A percentile compares a stretch with the other conserved stretches of the same genome.
phyloP scores from a whole-genome alignment of 2,329 filamentous ascomycete species.

The Colletotrichum lentis region DNA sequence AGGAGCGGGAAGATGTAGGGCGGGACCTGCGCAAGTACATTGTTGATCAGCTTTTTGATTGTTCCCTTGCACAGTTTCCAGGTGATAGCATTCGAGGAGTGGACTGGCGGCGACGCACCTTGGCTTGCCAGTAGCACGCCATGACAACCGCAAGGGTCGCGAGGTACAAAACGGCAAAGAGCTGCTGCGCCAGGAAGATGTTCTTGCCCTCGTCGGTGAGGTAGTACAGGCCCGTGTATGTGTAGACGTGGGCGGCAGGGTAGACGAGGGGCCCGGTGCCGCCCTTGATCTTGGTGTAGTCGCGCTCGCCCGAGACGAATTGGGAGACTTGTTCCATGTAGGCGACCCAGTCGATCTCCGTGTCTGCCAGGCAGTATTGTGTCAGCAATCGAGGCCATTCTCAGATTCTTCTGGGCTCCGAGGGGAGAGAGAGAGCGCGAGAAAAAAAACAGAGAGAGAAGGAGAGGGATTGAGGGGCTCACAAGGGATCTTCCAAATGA shows the following conservation, averaged over 20 bases:
- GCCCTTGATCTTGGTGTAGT: conserved; percentile 86
- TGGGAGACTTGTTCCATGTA: conserved; percentile 94
- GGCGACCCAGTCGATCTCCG: conserved; percentile 96
- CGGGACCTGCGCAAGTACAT: conserved; percentile 65
- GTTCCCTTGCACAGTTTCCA: not conserved
- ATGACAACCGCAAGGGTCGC: conserved; percentile 78
- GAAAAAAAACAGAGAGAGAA: not conserved
- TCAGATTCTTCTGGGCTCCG: not conserved
- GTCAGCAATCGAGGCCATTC: conserved; percentile 5
- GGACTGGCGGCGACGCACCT: conserved; percentile 53
- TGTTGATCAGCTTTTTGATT: conserved; percentile 1
- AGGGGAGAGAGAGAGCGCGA: too few species aligned
- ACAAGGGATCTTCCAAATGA: conserved; percentile 89
- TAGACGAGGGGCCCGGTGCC: conserved; percentile 94
- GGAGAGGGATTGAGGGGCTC: conserved; percentile 46
- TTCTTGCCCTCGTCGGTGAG: conserved; percentile 79
- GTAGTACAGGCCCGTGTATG: conserved; percentile 81
- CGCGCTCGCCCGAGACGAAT: conserved; percentile 82
- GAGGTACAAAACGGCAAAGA: conserved; percentile 85
- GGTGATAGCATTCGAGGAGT: not conserved
- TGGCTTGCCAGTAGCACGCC: conserved; percentile 79
- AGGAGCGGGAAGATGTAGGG: conserved; percentile 88
- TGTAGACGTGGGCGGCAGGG: conserved; percentile 91
- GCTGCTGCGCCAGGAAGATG: conserved; percentile 80
- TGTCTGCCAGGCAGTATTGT: conserved; percentile 64